These are phyloP conservation scores for Hypomyces rosellus DNA, from an alignment of 2,329 filamentous ascomycete species.

Conservation along the genomic window DNA sequence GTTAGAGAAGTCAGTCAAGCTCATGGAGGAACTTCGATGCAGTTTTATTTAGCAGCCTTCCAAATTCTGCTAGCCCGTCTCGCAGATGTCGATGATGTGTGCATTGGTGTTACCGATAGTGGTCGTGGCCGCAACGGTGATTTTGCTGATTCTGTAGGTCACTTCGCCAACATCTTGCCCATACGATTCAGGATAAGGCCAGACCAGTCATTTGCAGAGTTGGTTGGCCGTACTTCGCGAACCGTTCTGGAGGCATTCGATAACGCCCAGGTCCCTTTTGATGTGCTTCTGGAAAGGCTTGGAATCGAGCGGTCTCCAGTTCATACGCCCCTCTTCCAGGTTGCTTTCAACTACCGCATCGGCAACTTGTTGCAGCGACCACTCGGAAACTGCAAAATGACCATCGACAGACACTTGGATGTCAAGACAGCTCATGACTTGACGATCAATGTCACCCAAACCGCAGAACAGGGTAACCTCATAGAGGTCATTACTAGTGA, in stretches of 20 bases:
- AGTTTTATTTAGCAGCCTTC: conserved; percentile 40
- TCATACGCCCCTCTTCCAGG: conserved; percentile 41
- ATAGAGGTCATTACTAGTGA: no score
- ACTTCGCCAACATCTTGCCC: conserved; percentile 34
- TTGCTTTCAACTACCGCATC: conserved; percentile 40
- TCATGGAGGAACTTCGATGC: conserved; percentile 29
- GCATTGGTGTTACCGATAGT: conserved; percentile 39
- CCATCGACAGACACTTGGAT: conserved; percentile 15
- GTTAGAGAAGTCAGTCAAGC: conserved; percentile 14
- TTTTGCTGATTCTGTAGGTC: conserved; percentile 1
- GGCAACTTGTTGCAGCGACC: conserved; percentile 20
- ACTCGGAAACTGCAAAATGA: conserved; percentile 17
- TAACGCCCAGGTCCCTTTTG: conserved; percentile 39
- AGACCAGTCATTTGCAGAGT: conserved; percentile 19
- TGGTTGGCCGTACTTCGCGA: conserved; percentile 15
- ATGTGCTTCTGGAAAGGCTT: conserved; percentile 37
- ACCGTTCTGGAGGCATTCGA: conserved; percentile 24
- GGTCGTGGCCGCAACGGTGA: conserved; percentile 12
- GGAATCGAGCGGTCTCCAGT: conserved; percentile 31
- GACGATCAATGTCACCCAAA: no score
- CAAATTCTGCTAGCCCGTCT: conserved; percentile 24
- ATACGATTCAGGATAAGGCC: conserved; percentile 27
- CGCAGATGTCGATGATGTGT: conserved; percentile 30
- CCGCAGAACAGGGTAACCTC: no score
- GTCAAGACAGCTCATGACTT: conserved; percentile 5